Evolutionary conservation across 1,139 yeast genomes (phyloP).

Genomic region (Spencermartinsiella ligniputridi): DNA sequence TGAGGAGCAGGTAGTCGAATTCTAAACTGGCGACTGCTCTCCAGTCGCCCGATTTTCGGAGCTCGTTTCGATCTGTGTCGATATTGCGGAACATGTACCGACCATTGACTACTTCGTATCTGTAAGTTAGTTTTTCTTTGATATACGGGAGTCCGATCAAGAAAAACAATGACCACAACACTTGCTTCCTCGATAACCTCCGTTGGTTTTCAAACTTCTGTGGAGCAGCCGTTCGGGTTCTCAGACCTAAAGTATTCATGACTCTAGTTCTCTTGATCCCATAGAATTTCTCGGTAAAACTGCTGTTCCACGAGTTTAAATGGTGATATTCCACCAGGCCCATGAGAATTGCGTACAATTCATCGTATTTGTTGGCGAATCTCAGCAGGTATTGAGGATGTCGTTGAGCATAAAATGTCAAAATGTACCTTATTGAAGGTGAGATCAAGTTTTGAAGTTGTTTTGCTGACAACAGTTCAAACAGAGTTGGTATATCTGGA

Average conservation of each 20-base stretch:
- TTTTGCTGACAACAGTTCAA: conserved; percentile 75
- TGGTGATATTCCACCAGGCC: conserved; percentile 73
- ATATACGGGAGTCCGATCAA: conserved; percentile 66
- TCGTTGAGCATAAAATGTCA: conserved; percentile 76
- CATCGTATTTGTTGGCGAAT: conserved; percentile 71
- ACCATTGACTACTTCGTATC: conserved; percentile 63
- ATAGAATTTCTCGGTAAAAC: conserved; percentile 88
- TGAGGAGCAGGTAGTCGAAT: conserved; percentile 47
- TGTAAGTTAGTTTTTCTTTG: conserved; percentile 60
- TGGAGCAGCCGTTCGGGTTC: conserved; percentile 36
- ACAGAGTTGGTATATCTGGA: conserved; percentile 71
- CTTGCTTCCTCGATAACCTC: conserved; percentile 52
- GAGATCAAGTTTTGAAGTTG: conserved; percentile 75
- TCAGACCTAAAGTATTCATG: conserved; percentile 27
- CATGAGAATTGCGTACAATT: conserved; percentile 58
- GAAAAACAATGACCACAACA: conserved; percentile 55
- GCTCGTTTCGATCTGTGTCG: conserved; percentile 34
- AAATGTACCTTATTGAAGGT: conserved; percentile 75
- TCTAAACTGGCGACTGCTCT: conserved; percentile 23
- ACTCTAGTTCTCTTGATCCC: conserved; percentile 65
- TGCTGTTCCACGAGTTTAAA: conserved; percentile 70
- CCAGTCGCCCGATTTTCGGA: conserved; percentile 16
- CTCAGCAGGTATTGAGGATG: conserved; percentile 67
- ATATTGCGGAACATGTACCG: conserved; percentile 49
- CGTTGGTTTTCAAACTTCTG: conserved; percentile 52